Evolutionary conservation across 2,329 filamentous ascomycete species (phyloP), one percentile per base, ranked within the genome.

Genomic region (Fusarium globosum): DNA sequence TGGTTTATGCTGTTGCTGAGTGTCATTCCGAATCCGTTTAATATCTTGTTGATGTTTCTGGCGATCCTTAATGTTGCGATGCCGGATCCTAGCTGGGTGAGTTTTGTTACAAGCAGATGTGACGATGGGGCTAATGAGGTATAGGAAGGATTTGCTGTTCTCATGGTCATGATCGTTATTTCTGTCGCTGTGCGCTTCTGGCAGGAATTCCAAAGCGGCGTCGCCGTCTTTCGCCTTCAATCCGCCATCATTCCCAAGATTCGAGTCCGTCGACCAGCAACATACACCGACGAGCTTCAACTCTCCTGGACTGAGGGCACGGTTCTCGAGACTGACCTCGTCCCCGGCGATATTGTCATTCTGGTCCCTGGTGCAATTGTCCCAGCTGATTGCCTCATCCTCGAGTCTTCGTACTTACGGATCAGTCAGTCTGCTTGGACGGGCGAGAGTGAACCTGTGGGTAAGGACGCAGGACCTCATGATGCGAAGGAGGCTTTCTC

Each of bases 361-460:
- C 10, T 61, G 0, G 59, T 57, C 0, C 59, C 59, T 12, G 59
- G 59, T 8, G 59, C 59, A 1, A 57, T 61, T 4, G 59, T 61
- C 2, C 59, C 59, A 10, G 59, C 59, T 16, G 59, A 61, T 30
- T 61, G 59, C 6, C 49, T 61, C 4, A 30, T 61, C 4, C 59
- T 61, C 0, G 59, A 61, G 20, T 61, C 49, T 2, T 61, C 59
- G 3, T 61, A 61, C 18, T 18, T 57, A 3, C 57, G 59, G 16
- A 61, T 61, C 7, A 61, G 59, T 14, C 59, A 61, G 3, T 61
- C 59, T 36, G 59, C 59, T 14, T 61, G 59, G 59, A 61, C 59
- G 1, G 59, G 59, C 11, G 59, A 61, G 41, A 61, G 59, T 26
- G 59, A 61, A 9, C 48, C 59, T 14, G 59, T 61, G 4, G 30